Conservation (phyloP, 257 asterid species). For the Nicotiana paniculata region DNA sequence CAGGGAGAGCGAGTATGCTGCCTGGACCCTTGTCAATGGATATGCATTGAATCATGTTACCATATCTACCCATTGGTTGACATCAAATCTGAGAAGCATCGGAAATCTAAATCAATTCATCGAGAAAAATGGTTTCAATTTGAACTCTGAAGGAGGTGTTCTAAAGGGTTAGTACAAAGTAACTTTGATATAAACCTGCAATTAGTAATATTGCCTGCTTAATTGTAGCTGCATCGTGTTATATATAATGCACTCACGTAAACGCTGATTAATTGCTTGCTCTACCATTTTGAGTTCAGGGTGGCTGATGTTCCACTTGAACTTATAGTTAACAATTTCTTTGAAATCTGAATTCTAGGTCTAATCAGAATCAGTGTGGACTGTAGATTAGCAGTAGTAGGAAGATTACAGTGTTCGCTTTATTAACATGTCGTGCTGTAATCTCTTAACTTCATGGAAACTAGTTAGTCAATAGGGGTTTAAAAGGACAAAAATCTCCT, state of each 20-base stretch:
- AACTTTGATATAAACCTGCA: background rate
- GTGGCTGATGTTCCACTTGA: background rate
- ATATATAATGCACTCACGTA: background rate
- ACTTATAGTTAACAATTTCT: background rate
- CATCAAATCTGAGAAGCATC: conserved; percentile 52
- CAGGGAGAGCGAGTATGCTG: conserved; percentile 98
- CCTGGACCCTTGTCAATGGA: conserved; percentile 96
- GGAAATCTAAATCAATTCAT: conserved; percentile 60
- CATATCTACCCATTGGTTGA: conserved; percentile 73
- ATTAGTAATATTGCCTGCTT: background rate
- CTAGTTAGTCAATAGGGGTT: background rate
- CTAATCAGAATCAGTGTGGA: too few species aligned
- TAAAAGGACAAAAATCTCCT: background rate
- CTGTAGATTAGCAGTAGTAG: background rate
- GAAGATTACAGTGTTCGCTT: background rate
- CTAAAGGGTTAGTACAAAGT: conserved; percentile 58
- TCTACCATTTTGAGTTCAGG: background rate
- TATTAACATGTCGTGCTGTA: background rate
- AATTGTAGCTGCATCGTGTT: background rate
- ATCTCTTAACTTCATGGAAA: background rate
- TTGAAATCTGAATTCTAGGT: background rate
- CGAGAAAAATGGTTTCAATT: conserved; percentile 72
- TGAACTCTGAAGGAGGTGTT: conserved; percentile 91
- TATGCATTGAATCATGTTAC: conserved; percentile 79
- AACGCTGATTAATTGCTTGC: background rate